These are phyloP conservation scores for Quercus bicolor DNA, from an alignment of 306 rosid species.

Conservation along the genomic window DNA sequence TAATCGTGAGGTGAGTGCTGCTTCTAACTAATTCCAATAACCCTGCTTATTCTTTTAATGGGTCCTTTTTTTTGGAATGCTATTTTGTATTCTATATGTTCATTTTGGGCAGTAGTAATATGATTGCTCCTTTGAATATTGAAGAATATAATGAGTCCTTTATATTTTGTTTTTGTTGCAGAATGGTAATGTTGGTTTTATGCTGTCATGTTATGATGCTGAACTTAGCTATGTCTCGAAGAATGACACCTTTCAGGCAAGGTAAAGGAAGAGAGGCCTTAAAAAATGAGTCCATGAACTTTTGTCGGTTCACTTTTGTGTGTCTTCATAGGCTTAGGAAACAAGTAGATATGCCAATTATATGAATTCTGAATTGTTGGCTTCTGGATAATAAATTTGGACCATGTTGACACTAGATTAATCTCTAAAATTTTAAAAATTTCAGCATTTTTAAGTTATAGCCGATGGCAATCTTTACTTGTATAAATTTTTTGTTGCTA, in stretches of 20 bases:
- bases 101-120: not conserved
- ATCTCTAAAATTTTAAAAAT: too few relatives aligned
- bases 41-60: not conserved
- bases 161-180: constrained; percentile 34
- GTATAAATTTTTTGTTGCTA: too few relatives aligned
- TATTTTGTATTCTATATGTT: not conserved
- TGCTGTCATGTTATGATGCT: constrained; percentile 95
- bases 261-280: constrained; percentile 45
- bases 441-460: not conserved
- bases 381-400: not conserved
- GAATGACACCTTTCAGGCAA: constrained; percentile 72
- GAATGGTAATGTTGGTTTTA: constrained; percentile 90
- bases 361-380: not conserved
- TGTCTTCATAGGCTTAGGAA: not conserved
- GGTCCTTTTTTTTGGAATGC: not conserved
- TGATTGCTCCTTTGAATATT: constrained; percentile 10
- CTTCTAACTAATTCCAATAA: not conserved
- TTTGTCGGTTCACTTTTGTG: constrained; percentile 3
- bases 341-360: not conserved
- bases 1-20: constrained; percentile 80
- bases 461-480: not conserved
- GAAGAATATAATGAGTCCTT: not conserved
- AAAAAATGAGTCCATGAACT: not conserved
- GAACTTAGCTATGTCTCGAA: constrained; percentile 60
- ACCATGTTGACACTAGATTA: not conserved